Conservation (phyloP, 257 asterid species). For the Lycium barbarum region DNA sequence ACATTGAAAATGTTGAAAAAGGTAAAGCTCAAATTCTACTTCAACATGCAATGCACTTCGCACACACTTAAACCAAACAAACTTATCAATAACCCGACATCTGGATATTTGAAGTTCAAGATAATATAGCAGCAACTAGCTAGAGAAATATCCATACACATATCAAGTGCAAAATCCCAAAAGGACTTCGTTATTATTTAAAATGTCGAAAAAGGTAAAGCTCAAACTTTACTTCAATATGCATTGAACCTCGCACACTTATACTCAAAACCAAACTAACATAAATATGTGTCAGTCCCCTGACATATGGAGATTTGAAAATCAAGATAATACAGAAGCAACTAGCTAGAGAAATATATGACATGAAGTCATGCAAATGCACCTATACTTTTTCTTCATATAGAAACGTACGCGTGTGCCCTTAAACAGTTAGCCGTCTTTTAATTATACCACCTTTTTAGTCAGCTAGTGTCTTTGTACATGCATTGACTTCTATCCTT, state of each 20-base stretch:
- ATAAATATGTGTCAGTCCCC: neutral
- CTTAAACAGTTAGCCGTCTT: neutral
- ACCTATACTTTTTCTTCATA: neutral
- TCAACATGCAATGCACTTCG: too few species aligned
- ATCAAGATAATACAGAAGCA: neutral
- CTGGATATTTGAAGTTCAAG: too few species aligned
- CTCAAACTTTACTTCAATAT: neutral
- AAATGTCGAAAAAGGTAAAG: neutral
- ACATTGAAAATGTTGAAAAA: too few species aligned
- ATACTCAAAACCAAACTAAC: neutral
- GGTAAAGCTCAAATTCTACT: too few species aligned
- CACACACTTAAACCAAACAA: too few species aligned
- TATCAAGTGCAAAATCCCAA: constrained; percentile 2
- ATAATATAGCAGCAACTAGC: too few species aligned
- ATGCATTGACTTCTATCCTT: neutral
- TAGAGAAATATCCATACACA: neutral
- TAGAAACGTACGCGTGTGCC: neutral
- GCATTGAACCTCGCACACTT: neutral
- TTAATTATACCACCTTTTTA: neutral
- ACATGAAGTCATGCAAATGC: constrained; percentile 8
- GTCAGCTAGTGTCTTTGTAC: neutral
- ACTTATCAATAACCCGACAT: too few species aligned
- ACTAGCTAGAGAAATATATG: neutral
- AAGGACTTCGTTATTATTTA: neutral
- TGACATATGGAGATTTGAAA: neutral